phyloP scores from a whole-genome alignment of 2,329 filamentous ascomycete species.

The Thielaviopsis ethacetica region DNA sequence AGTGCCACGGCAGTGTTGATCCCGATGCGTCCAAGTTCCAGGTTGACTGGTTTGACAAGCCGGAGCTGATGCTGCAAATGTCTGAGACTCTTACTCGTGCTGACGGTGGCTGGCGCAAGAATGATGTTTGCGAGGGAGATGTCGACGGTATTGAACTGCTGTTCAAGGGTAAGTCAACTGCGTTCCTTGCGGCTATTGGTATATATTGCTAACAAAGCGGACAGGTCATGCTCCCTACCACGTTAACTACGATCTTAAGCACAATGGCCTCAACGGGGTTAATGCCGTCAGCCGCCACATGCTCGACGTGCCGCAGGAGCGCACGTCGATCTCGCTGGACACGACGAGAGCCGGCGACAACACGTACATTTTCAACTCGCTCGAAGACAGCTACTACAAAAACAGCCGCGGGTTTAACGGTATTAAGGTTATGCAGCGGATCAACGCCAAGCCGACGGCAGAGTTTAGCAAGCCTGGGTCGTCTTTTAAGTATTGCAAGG shows the following conservation, averaged over 20 bases:
- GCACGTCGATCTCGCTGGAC: conserved; percentile 70
- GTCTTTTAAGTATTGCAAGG: conserved; percentile 88
- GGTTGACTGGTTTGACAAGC: conserved; percentile 73
- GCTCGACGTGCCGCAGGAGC: conserved; percentile 59
- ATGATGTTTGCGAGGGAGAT: conserved; percentile 84
- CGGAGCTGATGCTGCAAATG: conserved; percentile 50
- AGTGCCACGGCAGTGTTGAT: conserved; percentile 72
- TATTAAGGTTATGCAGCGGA: conserved; percentile 60
- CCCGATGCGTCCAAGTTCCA: conserved; percentile 56
- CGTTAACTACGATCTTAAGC: conserved; percentile 64
- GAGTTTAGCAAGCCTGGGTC: conserved; percentile 74
- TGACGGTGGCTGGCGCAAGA: conserved; percentile 47
- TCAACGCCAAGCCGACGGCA: conserved; percentile 70
- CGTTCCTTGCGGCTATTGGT: background rate
- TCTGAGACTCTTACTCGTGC: conserved; percentile 40
- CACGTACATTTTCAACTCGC: conserved; percentile 67
- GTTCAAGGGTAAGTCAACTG: conserved; percentile 46
- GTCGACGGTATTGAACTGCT: conserved; percentile 75
- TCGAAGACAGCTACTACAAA: conserved; percentile 77
- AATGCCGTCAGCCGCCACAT: conserved; percentile 50
- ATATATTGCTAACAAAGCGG: conserved; percentile 14
- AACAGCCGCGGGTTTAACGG: conserved; percentile 50
- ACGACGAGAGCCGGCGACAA: conserved; percentile 70
- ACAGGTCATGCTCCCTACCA: conserved; percentile 64
- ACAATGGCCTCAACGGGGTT: conserved; percentile 51